Conservation (phyloP, 2,329 filamentous ascomycete genomes). For the Botrytis squamosa region DNA sequence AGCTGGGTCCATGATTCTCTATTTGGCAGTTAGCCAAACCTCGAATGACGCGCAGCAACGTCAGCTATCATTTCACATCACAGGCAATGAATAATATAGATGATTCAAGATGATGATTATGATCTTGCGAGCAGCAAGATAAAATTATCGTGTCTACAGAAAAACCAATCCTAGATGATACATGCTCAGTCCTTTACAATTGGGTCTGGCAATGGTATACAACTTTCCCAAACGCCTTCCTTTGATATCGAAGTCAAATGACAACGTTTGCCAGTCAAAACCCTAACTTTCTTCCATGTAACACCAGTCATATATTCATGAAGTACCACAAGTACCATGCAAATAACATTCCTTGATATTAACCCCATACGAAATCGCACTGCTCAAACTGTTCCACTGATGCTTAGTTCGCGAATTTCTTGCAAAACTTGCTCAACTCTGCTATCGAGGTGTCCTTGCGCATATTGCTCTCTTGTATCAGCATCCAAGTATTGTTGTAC, state of each 20-base stretch:
- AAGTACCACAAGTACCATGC: conserved; percentile 18
- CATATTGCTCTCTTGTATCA: conserved; percentile 94
- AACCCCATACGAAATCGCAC: background rate
- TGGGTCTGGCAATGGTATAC: background rate
- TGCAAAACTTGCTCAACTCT: conserved; percentile 93
- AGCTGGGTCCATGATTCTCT: background rate
- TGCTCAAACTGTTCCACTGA: conserved; percentile 65
- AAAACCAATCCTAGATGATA: conserved; percentile 10
- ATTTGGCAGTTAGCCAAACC: background rate
- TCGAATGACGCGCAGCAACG: background rate
- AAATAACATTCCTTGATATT: conserved; percentile 12
- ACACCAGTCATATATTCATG: conserved; percentile 20
- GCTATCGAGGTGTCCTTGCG: conserved; percentile 85
- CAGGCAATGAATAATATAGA: background rate
- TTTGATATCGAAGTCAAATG: conserved; percentile 14
- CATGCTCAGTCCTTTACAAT: conserved; percentile 14
- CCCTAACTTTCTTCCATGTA: conserved; percentile 10
- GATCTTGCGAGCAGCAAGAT: background rate
- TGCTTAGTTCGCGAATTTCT: conserved; percentile 95
- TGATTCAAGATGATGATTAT: background rate
- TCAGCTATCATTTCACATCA: background rate
- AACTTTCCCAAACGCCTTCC: conserved; percentile 16
- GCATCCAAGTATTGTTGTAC: conserved; percentile 98
- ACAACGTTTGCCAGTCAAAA: conserved; percentile 9
- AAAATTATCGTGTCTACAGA: conserved; percentile 3